Percentiles rank a stretch among this genome's conserved stretches.
Evolutionary conservation across 768 basidiomycete genomes (phyloP).

Genomic region (Pulveroboletus sp.): DNA sequence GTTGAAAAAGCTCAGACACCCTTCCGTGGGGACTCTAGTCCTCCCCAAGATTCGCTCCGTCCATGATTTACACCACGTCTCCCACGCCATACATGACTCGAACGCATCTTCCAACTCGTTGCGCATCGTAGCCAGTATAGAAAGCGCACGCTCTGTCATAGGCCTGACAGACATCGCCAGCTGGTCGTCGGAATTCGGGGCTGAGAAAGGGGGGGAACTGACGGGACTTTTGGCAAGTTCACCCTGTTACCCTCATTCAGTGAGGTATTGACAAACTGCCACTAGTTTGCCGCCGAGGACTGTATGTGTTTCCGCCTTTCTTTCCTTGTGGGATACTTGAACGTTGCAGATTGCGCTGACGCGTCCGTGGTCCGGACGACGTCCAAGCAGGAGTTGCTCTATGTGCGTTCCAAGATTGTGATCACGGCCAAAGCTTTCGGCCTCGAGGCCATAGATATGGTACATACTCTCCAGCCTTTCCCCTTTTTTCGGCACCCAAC

Average conservation of each 20-base stretch:
- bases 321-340: conserved; percentile 1
- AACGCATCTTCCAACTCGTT: conserved; percentile 37
- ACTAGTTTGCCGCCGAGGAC: conserved; percentile 91
- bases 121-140: conserved; percentile 74
- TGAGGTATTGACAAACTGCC: neutral
- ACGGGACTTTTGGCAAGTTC: conserved; percentile 53
- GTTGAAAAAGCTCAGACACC: conserved; percentile 39
- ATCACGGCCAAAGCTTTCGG: conserved; percentile 80
- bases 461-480: conserved; percentile 25
- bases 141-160: conserved; percentile 72
- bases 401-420: conserved; percentile 78
- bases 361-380: conserved; percentile 75
- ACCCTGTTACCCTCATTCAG: neutral
- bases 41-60: conserved; percentile 80
- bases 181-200: conserved; percentile 53
- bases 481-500: conserved; percentile 1
- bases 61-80: conserved; percentile 61
- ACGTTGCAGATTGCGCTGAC: conserved; percentile 75
- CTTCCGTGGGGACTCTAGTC: conserved; percentile 60
- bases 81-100: conserved; percentile 30
- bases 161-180: conserved; percentile 65
- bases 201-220: conserved; percentile 48
- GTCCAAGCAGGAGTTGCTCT: conserved; percentile 74
- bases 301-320: conserved; percentile 45
- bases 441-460: conserved; percentile 90